Conservation (phyloP, 805 yeast genomes). For the Candida boleticola region DNA sequence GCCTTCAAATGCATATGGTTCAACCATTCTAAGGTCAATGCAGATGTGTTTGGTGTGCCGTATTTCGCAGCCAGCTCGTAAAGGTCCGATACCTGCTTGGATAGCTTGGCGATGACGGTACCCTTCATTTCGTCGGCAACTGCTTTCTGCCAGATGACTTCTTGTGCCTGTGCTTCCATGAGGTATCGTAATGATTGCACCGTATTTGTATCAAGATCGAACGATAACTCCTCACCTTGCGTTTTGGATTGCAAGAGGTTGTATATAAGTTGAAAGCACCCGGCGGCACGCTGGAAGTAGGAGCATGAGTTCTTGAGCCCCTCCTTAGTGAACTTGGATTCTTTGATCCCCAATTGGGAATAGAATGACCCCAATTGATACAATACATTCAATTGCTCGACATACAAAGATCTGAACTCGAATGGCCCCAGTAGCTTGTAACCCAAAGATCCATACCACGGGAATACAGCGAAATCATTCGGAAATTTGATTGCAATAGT, state of each 20-base stretch:
- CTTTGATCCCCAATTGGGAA: slow-evolving; percentile 52
- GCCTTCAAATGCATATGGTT: slow-evolving; percentile 58
- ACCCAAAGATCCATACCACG: slow-evolving; percentile 74
- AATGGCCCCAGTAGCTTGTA: slow-evolving; percentile 50
- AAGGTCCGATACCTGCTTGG: slow-evolving; percentile 58
- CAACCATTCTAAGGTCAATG: slow-evolving; percentile 59
- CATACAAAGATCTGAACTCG: slow-evolving; percentile 45
- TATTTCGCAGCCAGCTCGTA: slow-evolving; percentile 46
- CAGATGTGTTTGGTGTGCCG: slow-evolving; percentile 45
- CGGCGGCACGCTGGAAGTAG: slow-evolving; percentile 70
- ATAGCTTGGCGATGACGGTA: slow-evolving; percentile 59
- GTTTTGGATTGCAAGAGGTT: not conserved
- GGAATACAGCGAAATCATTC: slow-evolving; percentile 53
- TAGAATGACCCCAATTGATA: slow-evolving; percentile 69
- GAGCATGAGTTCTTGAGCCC: slow-evolving; percentile 62
- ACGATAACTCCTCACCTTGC: not conserved
- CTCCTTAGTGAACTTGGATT: slow-evolving; percentile 45
- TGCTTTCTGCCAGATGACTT: slow-evolving; percentile 79
- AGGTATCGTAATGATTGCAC: slow-evolving; percentile 49
- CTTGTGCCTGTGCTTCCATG: slow-evolving; percentile 85
- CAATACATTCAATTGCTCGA: slow-evolving; percentile 61
- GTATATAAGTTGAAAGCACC: slow-evolving; percentile 45
- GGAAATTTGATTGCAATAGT: slow-evolving; percentile 60
- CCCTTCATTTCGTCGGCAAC: slow-evolving; percentile 48
- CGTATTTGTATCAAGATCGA: slow-evolving; percentile 51